A percentile compares a stretch with the other conserved stretches of the same genome.
Evolutionary conservation across 176 grass and related monocot species (phyloP).

Genomic region (Stipa capillata): DNA sequence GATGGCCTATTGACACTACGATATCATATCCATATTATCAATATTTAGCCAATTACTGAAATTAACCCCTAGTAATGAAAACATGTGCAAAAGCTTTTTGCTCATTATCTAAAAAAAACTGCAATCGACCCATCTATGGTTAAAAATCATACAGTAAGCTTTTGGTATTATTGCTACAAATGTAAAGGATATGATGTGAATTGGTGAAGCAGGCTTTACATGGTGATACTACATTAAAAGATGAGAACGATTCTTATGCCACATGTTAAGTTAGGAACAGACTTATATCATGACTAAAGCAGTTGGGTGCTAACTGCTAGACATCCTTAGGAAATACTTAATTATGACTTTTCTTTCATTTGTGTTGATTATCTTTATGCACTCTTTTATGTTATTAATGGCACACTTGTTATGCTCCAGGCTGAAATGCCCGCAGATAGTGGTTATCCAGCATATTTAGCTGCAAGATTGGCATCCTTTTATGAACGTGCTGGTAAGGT

Average conservation of each 20-base stretch:
- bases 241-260: neutral
- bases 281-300: neutral
- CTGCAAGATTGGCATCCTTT: conserved; percentile 77
- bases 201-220: neutral
- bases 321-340: neutral
- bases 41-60: neutral
- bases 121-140: neutral
- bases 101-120: too few species aligned
- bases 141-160: neutral
- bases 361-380: neutral
- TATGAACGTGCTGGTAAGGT: conserved; percentile 94
- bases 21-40: neutral
- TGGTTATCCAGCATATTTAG: conserved; percentile 93
- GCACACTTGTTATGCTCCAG: conserved; percentile 10
- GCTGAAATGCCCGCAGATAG: conserved; percentile 98
- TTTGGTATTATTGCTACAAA: neutral
- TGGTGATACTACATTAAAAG: neutral
- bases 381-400: conserved; percentile 3
- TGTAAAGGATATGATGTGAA: neutral
- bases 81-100: too few species aligned
- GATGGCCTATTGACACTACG: neutral
- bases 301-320: neutral
- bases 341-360: neutral
- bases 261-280: neutral
- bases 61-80: too few species aligned